phyloP scores from a whole-genome alignment of 2,329 filamentous ascomycete genomes.

The Juglanconis sp. region DNA sequence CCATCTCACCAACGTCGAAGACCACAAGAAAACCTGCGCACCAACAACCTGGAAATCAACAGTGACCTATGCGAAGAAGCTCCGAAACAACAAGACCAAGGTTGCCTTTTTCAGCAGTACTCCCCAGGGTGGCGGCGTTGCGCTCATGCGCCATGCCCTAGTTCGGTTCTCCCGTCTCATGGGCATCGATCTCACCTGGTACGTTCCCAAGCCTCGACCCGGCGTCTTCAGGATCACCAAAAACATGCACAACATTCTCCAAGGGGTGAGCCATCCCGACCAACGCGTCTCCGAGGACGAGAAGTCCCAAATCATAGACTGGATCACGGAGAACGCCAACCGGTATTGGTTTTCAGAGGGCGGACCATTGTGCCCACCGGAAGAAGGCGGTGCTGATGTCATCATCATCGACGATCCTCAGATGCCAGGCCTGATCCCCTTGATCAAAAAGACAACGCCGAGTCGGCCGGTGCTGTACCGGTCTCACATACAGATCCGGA shows the following conservation, averaged over 20 bases:
- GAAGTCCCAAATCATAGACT: conserved; percentile 61
- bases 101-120: conserved; percentile 79
- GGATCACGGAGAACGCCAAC: conserved; percentile 71
- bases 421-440: conserved; percentile 74
- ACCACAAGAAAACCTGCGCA: conserved; percentile 61
- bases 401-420: conserved; percentile 80
- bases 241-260: conserved; percentile 84
- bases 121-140: conserved; percentile 78
- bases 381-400: conserved; percentile 71
- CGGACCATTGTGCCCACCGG: conserved; percentile 62
- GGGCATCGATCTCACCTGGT: conserved; percentile 72
- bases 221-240: conserved; percentile 82
- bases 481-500: conserved; percentile 79
- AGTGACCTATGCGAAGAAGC: conserved; percentile 58
- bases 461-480: conserved; percentile 76
- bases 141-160: conserved; percentile 76
- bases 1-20: conserved; percentile 51
- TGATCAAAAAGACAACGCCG: conserved; percentile 69
- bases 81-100: conserved; percentile 62
- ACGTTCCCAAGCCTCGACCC: conserved; percentile 75
- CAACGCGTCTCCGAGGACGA: conserved; percentile 63
- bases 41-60: conserved; percentile 63
- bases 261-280: conserved; percentile 67
- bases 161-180: conserved; percentile 67
- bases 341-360: conserved; percentile 69